Evolutionary conservation across 176 grass and related monocot species (phyloP).

Genomic region (Phyllostachys edulis): DNA sequence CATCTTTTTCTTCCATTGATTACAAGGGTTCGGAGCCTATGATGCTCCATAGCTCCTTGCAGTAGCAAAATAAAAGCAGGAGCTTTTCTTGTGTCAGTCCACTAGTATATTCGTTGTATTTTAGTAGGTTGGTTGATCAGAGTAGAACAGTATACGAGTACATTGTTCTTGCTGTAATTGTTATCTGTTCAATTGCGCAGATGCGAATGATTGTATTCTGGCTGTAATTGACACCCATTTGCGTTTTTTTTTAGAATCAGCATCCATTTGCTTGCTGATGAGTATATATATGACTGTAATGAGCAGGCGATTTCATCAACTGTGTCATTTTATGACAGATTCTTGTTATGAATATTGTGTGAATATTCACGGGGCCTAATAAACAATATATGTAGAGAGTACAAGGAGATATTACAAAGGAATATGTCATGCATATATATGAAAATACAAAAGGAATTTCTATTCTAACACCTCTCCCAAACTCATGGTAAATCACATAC

Average conservation of each 20-base stretch:
- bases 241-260: too few species aligned
- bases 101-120: neutral
- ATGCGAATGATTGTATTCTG: neutral
- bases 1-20: neutral
- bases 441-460: too few species aligned
- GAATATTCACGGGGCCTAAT: too few species aligned
- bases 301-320: neutral
- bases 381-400: too few species aligned
- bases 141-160: conserved; percentile 15
- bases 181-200: neutral
- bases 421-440: too few species aligned
- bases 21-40: neutral
- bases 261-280: neutral
- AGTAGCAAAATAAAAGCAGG: conserved; percentile 49
- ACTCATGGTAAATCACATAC: too few species aligned
- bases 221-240: neutral
- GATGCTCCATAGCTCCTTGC: conserved; percentile 34
- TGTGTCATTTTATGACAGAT: neutral
- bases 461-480: neutral
- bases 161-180: neutral
- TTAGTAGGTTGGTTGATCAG: conserved; percentile 5
- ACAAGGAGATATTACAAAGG: too few species aligned
- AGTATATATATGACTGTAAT: neutral
- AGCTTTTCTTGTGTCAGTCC: conserved; percentile 32
- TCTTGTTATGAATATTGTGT: neutral